These are phyloP conservation scores for Pseudopithomyces chartarum DNA, from an alignment of 2,329 filamentous ascomycete species.

Conservation along the genomic window DNA sequence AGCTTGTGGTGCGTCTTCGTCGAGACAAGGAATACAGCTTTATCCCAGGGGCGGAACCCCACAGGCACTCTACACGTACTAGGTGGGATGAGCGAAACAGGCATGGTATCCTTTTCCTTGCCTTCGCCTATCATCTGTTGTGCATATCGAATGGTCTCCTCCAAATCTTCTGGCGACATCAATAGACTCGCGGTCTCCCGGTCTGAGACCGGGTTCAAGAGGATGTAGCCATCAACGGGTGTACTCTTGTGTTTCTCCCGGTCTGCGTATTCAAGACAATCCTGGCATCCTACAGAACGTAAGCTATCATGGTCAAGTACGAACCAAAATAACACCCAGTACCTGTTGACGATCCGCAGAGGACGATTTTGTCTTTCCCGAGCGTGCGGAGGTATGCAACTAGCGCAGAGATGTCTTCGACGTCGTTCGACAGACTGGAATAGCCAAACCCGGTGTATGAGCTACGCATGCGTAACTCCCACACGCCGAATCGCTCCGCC, in stretches of 20 bases:
- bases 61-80: background rate
- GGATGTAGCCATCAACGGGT: constrained; percentile 17
- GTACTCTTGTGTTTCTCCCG: background rate
- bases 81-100: constrained; percentile 8
- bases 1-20: too few species aligned
- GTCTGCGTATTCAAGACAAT: constrained; percentile 16
- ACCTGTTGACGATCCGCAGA: constrained; percentile 19
- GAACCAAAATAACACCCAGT: background rate
- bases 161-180: constrained; percentile 15
- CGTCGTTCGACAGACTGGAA: constrained; percentile 23
- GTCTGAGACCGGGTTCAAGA: constrained; percentile 23
- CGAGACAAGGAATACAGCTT: too few species aligned
- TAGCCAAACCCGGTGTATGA: constrained; percentile 24
- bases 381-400: constrained; percentile 14
- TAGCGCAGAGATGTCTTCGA: constrained; percentile 17
- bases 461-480: constrained; percentile 26
- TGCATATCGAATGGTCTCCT: constrained; percentile 9
- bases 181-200: constrained; percentile 18
- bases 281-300: constrained; percentile 15
- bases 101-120: constrained; percentile 12
- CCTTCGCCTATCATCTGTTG: constrained; percentile 12
- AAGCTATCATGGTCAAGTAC: background rate
- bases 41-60: too few species aligned
- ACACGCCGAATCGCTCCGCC: constrained; percentile 13
- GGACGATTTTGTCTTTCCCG: constrained; percentile 11